Conservation (phyloP, 306 rosid genomes). For the Pyrus bretschneideri region DNA sequence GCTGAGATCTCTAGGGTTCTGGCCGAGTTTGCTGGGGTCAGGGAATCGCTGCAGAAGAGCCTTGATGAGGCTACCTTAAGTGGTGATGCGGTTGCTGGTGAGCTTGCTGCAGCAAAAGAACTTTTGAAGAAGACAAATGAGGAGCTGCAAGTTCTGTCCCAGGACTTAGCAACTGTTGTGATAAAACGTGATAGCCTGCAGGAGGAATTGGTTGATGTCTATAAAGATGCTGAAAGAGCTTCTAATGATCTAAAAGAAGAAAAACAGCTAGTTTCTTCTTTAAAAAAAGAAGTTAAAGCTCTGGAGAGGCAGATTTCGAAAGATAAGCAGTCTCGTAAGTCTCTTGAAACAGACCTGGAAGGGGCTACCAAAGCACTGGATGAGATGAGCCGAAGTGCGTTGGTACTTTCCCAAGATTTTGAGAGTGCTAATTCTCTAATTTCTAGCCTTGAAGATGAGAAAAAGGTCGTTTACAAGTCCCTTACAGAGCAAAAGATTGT, state of each 20-base stretch:
- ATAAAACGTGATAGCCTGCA: conserved; percentile 54
- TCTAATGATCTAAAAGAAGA: conserved; percentile 52
- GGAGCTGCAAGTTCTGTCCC: conserved; percentile 42
- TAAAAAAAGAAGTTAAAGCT: conserved; percentile 42
- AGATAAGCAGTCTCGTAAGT: conserved; percentile 47
- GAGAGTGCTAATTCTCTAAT: conserved; percentile 46
- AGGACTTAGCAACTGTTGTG: conserved; percentile 34
- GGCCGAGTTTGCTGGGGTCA: conserved; percentile 56
- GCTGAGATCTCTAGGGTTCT: conserved; percentile 47
- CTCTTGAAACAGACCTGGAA: conserved; percentile 63
- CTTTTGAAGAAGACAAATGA: conserved; percentile 38
- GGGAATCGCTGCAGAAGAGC: conserved; percentile 41
- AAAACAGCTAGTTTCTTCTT: conserved; percentile 42
- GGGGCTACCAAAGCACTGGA: conserved; percentile 76
- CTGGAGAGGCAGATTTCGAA: conserved; percentile 55
- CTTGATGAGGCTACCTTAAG: conserved; percentile 45
- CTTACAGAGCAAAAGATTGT: conserved; percentile 54
- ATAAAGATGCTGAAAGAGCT: conserved; percentile 56
- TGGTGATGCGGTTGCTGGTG: conserved; percentile 36
- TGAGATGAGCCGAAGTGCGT: conserved; percentile 60
- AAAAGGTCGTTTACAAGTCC: conserved; percentile 46
- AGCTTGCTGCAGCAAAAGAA: conserved; percentile 49
- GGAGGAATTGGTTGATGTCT: conserved; percentile 49
- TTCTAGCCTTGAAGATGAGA: conserved; percentile 65
- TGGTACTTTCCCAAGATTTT: conserved; percentile 50